These are phyloP conservation scores for Clonostachys byssicola DNA, from an alignment of 2,329 filamentous ascomycete genomes.

Conservation along the genomic window DNA sequence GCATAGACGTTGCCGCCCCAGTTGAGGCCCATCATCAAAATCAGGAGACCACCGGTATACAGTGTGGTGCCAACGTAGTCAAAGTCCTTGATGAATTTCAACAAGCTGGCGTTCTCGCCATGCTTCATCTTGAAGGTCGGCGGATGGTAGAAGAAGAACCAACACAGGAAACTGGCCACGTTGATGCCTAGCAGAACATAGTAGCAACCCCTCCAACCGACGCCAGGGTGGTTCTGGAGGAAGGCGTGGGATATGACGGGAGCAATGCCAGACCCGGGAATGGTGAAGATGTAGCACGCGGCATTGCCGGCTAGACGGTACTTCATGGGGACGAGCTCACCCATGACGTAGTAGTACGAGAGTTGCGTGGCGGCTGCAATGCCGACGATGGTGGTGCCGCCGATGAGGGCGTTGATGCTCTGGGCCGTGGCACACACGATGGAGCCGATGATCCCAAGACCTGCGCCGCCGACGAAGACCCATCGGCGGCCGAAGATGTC, in stretches of 20 bases:
- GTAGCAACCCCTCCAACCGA: slow-evolving; percentile 22
- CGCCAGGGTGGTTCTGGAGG: slow-evolving; percentile 12
- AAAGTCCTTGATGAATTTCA: slow-evolving; percentile 17
- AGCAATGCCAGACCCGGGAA: slow-evolving; percentile 18
- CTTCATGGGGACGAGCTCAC: slow-evolving; percentile 31
- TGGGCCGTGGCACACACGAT: slow-evolving; percentile 31
- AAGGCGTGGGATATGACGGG: slow-evolving; percentile 16
- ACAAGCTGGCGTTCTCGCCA: slow-evolving; percentile 12
- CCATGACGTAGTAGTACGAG: slow-evolving; percentile 25
- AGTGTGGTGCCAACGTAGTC: slow-evolving; percentile 22
- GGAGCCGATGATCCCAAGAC: slow-evolving; percentile 23
- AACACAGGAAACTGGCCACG: slow-evolving; percentile 11
- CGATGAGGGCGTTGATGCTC: slow-evolving; percentile 31
- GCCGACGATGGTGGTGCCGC: slow-evolving; percentile 29
- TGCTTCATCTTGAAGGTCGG: slow-evolving; percentile 22
- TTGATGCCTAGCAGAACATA: slow-evolving; percentile 25
- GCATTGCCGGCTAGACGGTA: slow-evolving; percentile 22
- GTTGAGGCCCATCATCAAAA: slow-evolving; percentile 17
- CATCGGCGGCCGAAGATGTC: slow-evolving; percentile 32
- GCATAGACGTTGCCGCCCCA: slow-evolving; percentile 20
- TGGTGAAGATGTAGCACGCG: slow-evolving; percentile 19
- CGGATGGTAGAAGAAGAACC: slow-evolving; percentile 22
- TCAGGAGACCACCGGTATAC: slow-evolving; percentile 14
- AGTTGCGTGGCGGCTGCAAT: slow-evolving; percentile 31
- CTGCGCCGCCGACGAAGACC: slow-evolving; percentile 26